A percentile compares a stretch with the other conserved stretches of the same genome.
Conservation (phyloP, 2,329 filamentous ascomycete genomes). For the Ceratocystiopsis minuta region DNA sequence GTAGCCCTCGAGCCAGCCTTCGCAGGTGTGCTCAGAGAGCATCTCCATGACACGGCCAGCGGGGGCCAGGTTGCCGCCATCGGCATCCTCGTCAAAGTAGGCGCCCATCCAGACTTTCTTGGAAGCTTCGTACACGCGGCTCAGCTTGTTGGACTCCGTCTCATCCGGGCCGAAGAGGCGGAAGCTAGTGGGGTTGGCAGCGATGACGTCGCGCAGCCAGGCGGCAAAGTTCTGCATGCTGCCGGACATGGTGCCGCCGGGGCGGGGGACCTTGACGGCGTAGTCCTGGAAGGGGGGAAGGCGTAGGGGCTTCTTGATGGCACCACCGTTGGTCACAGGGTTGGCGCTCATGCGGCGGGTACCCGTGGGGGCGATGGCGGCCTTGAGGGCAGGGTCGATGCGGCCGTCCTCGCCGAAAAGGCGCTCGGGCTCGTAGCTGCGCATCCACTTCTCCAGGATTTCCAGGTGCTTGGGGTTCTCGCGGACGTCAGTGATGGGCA, state of each 20-base stretch:
- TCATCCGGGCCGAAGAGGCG: conserved; percentile 65
- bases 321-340: conserved; percentile 54
- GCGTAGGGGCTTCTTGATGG: conserved; percentile 46
- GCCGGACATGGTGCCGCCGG: conserved; percentile 35
- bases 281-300: conserved; percentile 56
- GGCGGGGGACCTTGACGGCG: conserved; percentile 40
- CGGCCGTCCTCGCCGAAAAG: conserved; percentile 48
- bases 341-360: conserved; percentile 60
- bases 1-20: conserved; percentile 70
- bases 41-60: conserved; percentile 67
- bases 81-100: conserved; percentile 56
- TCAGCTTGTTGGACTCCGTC: conserved; percentile 66
- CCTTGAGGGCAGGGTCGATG: conserved; percentile 42
- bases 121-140: conserved; percentile 49
- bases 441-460: conserved; percentile 60
- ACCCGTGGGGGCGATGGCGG: conserved; percentile 45
- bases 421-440: conserved; percentile 54
- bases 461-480: conserved; percentile 48
- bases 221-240: conserved; percentile 54
- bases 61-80: conserved; percentile 54
- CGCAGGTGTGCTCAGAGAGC: conserved; percentile 62
- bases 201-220: conserved; percentile 51
- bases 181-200: conserved; percentile 47
- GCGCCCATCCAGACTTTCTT: conserved; percentile 72
- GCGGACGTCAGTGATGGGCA: conserved; percentile 53